Base-by-base conservation (phyloP, 257 asterid genomes). In the Penstemon eatonii region DNA sequence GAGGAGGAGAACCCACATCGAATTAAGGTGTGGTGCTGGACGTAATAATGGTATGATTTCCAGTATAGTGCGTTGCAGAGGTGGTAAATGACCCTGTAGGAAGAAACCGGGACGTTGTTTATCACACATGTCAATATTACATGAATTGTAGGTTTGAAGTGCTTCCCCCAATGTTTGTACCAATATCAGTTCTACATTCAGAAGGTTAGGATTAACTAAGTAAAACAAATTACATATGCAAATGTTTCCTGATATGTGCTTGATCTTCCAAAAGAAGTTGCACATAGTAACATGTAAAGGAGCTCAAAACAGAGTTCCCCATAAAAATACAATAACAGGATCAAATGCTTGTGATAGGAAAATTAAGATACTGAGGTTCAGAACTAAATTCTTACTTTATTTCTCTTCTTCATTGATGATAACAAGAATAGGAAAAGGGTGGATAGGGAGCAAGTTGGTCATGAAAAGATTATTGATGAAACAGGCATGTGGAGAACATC, bases 71-170 rank as follows among this genome's bases (percentile, higher is more conserved):
- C 99, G 96, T 69, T 84, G 96, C 72, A 85, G 85, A 8, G 89
- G 97, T 69, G 94, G 85, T 61, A 90, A 79, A 78, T 92, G 94
- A 75, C 95, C 96, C 99, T 93, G 65, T 71, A 68, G 79, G 60
- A 64, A 39, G 61, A 73, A 63, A 77, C 38, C 45, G 46, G 66
- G 50, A 69, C 41, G 43, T 68, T 13, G 53, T 43, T 73, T 68
- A 8, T 36, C 15, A 15, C 65, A 77, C 57, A 39, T 50, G 56
- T n/a, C 18, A 73, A 42, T 19, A 12, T 58, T 62, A 39, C 5
- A 62, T 46, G 64, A 57, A 69, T 43, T 73, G 46, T 41, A 73
- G 65, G 71, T 68, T 58, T 63, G 57, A 6, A 52, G 71, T 55
- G 62, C 65, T 75, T 60, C 68, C 38, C 40, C 38, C 40, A 63